These are phyloP conservation scores for Arthrobotrys entomopaga DNA, from an alignment of 2,329 filamentous ascomycete species.

Conservation along the genomic window DNA sequence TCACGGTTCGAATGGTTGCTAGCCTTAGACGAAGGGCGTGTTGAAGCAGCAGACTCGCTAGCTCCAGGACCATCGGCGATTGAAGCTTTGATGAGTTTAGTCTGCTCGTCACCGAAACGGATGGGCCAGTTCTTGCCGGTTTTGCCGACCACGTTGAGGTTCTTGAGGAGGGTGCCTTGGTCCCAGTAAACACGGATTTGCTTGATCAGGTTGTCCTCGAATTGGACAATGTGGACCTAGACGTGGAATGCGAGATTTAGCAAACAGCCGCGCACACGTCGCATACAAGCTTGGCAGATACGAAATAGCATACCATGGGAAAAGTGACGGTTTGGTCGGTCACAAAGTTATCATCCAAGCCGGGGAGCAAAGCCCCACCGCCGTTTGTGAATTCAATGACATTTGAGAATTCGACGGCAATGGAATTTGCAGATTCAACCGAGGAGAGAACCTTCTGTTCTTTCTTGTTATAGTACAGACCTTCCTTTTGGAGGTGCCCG, in stretches of 20 bases:
- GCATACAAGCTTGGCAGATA: background rate
- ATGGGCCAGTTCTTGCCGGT: constrained; percentile 95
- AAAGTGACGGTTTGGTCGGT: constrained; percentile 81
- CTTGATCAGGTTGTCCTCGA: constrained; percentile 81
- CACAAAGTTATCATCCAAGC: constrained; percentile 93
- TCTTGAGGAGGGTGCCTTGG: constrained; percentile 89
- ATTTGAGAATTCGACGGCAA: constrained; percentile 83
- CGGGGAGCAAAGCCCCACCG: constrained; percentile 86
- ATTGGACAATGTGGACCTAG: constrained; percentile 87
- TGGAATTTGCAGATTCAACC: constrained; percentile 75
- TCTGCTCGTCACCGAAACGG: constrained; percentile 83
- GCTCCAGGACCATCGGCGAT: constrained; percentile 61
- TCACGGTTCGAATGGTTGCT: constrained; percentile 73
- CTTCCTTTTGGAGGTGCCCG: constrained; percentile 76
- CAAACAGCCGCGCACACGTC: constrained; percentile 9
- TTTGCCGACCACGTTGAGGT: constrained; percentile 91
- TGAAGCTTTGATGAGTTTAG: constrained; percentile 75
- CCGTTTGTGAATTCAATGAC: constrained; percentile 81
- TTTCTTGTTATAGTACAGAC: constrained; percentile 82
- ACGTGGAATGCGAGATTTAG: constrained; percentile 18
- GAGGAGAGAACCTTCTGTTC: constrained; percentile 78
- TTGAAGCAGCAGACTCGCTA: constrained; percentile 38
- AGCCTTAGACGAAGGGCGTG: constrained; percentile 46
- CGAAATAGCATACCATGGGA: constrained; percentile 76
- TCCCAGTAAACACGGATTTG: constrained; percentile 95